Evolutionary conservation across 2,329 filamentous ascomycete species (phyloP).

Genomic region (Aureobasidium sp.): DNA sequence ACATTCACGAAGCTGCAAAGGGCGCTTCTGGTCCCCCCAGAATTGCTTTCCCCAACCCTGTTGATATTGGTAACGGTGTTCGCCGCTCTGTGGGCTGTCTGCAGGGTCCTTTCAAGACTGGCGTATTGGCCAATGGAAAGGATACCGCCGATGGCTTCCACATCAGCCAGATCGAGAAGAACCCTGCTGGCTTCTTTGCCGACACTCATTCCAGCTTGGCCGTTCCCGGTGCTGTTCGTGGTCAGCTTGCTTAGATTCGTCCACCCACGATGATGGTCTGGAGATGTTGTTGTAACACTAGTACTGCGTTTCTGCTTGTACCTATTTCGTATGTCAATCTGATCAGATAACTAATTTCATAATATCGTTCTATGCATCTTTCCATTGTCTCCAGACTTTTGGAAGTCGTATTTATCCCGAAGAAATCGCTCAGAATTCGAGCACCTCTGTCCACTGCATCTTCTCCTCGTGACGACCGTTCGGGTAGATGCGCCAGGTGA

Average conservation of each 20-base stretch:
- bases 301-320: background rate
- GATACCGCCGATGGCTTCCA: slow-evolving; percentile 45
- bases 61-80: slow-evolving; percentile 30
- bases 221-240: slow-evolving; percentile 46
- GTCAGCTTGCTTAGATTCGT: slow-evolving; percentile 35
- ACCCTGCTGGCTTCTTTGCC: slow-evolving; percentile 47
- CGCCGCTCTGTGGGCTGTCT: slow-evolving; percentile 39
- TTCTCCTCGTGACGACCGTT: background rate
- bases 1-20: slow-evolving; percentile 46
- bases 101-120: slow-evolving; percentile 40
- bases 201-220: slow-evolving; percentile 47
- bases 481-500: background rate
- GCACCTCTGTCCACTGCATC: background rate
- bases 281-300: background rate
- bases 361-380: background rate
- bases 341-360: background rate
- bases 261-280: background rate
- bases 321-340: background rate
- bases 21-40: slow-evolving; percentile 46
- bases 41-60: slow-evolving; percentile 47
- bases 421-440: background rate
- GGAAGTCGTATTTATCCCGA: too few relatives aligned
- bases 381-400: background rate
- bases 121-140: slow-evolving; percentile 33
- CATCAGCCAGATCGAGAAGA: slow-evolving; percentile 45